phyloP scores from a whole-genome alignment of 2,329 filamentous ascomycete species.

The Neofusicoccum umdonicola region DNA sequence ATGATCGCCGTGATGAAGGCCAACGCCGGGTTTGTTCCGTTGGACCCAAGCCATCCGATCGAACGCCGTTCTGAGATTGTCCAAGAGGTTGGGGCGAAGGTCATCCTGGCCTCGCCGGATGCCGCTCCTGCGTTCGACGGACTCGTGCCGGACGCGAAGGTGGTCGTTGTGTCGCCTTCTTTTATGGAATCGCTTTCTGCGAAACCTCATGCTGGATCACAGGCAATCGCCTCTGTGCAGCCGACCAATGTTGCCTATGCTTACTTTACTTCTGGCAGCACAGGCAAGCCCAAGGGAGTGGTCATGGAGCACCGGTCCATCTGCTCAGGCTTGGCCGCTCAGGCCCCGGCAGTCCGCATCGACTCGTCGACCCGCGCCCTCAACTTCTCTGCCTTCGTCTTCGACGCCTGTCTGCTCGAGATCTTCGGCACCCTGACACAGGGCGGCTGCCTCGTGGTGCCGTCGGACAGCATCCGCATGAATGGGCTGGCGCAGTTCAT shows the following conservation, averaged over 20 bases:
- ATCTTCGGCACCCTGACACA: conserved; percentile 54
- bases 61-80: conserved; percentile 18
- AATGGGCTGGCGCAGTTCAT: conserved; percentile 22
- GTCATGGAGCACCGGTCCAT: conserved; percentile 32
- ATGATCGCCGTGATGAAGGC: conserved; percentile 39
- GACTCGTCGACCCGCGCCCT: conserved; percentile 6
- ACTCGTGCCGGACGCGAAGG: conserved; percentile 22
- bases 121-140: not conserved
- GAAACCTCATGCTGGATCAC: conserved; percentile 46
- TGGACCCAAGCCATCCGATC: conserved; percentile 24
- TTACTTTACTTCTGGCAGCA: conserved; percentile 27
- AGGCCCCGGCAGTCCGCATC: not conserved
- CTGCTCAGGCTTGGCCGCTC: conserved; percentile 26
- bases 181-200: conserved; percentile 29
- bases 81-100: conserved; percentile 29
- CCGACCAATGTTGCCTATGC: conserved; percentile 35
- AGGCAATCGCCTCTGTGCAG: conserved; percentile 24
- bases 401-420: conserved; percentile 56
- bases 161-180: conserved; percentile 11
- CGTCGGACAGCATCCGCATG: conserved; percentile 54
- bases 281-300: conserved; percentile 28
- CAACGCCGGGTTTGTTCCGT: conserved; percentile 22
- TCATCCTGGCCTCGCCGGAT: conserved; percentile 29
- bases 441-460: conserved; percentile 54
- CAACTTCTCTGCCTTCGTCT: conserved; percentile 50